Evolutionary conservation across 1,284 basidiomycete species (phyloP).

Genomic region (Erythrobasidium hasegawianum): DNA sequence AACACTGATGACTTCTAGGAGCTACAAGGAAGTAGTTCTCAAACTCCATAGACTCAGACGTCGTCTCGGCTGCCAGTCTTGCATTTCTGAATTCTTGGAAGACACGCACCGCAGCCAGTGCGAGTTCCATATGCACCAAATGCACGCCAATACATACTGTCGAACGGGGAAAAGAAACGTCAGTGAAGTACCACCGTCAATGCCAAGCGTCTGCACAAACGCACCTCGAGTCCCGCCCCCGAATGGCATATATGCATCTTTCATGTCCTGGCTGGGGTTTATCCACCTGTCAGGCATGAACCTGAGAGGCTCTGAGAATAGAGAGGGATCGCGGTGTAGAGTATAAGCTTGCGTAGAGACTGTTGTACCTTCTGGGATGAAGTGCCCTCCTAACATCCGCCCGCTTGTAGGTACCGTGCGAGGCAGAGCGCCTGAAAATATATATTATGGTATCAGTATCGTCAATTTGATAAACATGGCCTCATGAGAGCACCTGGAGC

Average conservation of each 20-base stretch:
- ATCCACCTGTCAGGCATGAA: slow-evolving; percentile 14
- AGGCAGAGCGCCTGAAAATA: slow-evolving; percentile 15
- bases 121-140: slow-evolving; percentile 8
- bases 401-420: slow-evolving; percentile 7
- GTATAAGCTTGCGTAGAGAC: slow-evolving; percentile 22
- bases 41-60: neutral
- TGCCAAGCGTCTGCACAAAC: neutral
- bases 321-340: neutral
- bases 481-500: no score
- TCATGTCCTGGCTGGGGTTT: slow-evolving; percentile 12
- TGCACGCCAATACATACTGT: slow-evolving; percentile 20
- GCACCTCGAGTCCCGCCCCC: slow-evolving; percentile 13
- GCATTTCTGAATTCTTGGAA: slow-evolving; percentile 9
- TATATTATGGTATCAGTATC: no score
- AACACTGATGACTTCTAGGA: slow-evolving; percentile 7
- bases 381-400: slow-evolving; percentile 2
- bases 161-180: neutral
- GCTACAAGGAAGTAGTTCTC: slow-evolving; percentile 20
- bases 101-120: slow-evolving; percentile 3
- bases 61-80: slow-evolving; percentile 3
- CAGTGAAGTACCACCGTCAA: no score
- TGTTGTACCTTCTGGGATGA: neutral
- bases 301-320: neutral
- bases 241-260: slow-evolving; percentile 20
- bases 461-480: no score